Evolutionary conservation across 2,329 filamentous ascomycete species (phyloP).

Genomic region (Epichloe sp.): DNA sequence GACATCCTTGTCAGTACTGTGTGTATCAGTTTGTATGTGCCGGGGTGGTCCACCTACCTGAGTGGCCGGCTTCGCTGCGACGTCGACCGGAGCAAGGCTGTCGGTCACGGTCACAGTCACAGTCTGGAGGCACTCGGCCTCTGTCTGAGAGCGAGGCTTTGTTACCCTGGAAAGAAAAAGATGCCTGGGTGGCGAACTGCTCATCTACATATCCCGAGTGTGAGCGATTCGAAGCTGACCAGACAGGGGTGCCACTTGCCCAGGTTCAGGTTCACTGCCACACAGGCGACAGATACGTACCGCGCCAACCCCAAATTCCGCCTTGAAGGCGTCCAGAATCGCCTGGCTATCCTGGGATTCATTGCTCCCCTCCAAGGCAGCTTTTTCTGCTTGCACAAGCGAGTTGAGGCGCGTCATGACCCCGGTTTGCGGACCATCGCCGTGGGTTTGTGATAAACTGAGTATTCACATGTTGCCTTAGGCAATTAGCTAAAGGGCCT

Average conservation of each 20-base stretch:
- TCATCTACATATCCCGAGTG: conserved; percentile 2
- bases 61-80: neutral
- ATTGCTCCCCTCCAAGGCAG: conserved; percentile 15
- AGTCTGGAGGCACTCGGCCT: neutral
- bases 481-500: too few relatives aligned
- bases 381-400: conserved; percentile 16
- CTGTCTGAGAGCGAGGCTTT: neutral
- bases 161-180: neutral
- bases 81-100: neutral
- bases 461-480: neutral
- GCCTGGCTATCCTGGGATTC: conserved; percentile 33
- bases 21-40: neutral
- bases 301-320: conserved; percentile 24
- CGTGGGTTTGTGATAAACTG: neutral
- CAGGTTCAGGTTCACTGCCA: neutral
- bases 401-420: conserved; percentile 18
- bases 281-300: conserved; percentile 18
- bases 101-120: too few relatives aligned
- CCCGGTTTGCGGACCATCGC: conserved; percentile 9
- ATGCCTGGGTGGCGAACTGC: neutral
- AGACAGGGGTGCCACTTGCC: neutral
- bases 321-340: conserved; percentile 24
- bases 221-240: neutral
- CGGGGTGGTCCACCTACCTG: conserved; percentile 1
- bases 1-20: conserved; percentile 2